Base-by-base conservation (phyloP, 768 basidiomycete species). In the Tylopilus cervinicoccineus region DNA sequence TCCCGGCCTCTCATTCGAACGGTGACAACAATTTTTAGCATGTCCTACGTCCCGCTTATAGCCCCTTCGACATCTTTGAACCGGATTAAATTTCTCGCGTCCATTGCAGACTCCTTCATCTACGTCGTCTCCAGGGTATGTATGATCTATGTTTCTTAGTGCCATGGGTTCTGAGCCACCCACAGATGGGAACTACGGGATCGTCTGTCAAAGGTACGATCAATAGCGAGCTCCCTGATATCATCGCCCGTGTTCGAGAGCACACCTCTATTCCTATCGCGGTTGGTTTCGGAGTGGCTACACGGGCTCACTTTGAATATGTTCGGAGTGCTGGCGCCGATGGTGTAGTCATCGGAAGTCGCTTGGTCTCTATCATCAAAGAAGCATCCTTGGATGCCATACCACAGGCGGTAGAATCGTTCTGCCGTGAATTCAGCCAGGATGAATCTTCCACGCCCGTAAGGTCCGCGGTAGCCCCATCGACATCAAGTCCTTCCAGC, bases 131-230 rank as follows among this genome's bases (percentile, higher is more conserved):
- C 94, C 40, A 95, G 92, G 75, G 93, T 88, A 58, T 32, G 70
- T 55, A 20, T 19, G 16, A 24, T 42, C 23, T 42, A 19, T 19
- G 27, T 53, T 8, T 36, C 20, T n/a, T 40, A 19, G 27, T 29
- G 23, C 8, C 8, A 22, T 23, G 23, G 20, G n/a, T 33, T 40
- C 41, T 56, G 29, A 61, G 24, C 31, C 43, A 43, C 48, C 16
- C 48, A 70, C 47, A 87, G 91, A 99, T 99, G 96, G 96, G 96
- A 13, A 96, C 92, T 2, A 99, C 96, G 2, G 96, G 96, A 26
- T 96, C 95, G 8, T 88, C 90, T 2, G 83, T 79, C 37, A 71
- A 77, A 34, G 79, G 80, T 12, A 73, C 70, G 0, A 80, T 96
- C 61, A 93, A 93, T 56, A 72, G 66, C 31, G 80, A 78, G 20